Evolutionary conservation across 2,329 filamentous ascomycete species (phyloP), one percentile per base, ranked within the genome.

Genomic region (Hymenoscyphus scutula): DNA sequence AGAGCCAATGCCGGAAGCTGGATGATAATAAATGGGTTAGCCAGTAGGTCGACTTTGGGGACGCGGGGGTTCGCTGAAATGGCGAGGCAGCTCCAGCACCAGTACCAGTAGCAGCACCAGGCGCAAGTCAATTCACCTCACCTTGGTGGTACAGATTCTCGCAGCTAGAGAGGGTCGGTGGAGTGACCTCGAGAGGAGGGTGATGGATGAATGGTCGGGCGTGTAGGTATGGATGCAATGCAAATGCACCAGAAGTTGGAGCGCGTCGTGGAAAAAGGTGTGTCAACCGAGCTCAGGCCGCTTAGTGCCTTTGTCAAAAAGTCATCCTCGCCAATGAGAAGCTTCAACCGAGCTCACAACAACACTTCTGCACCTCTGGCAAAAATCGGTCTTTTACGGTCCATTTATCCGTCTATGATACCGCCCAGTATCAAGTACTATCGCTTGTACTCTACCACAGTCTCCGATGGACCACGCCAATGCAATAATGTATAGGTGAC

Each of bases 121-220:
- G n/a, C n/a, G 41, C 41, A 45, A 19, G 41, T n/a, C 41, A 45
- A 45, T 48, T n/a, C n/a, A n/a, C n/a, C n/a, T 48, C 41, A 48
- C 41, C 41, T 48, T 48, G 41, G 41, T 48, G 41, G 41, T 48
- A 48, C 41, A 45, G 30, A 34, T 10, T 34, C 7, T 17, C 1
- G n/a, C 11, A 48, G n/a, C 7, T 8, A 17, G n/a, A 48, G 41
- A 48, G 41, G 19, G 41, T n/a, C n/a, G 41, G 41, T 48, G 41
- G 41, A 48, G 41, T 25, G 41, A 48, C 41, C 41, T 48, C 23
- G 41, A 17, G 4, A 17, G 41, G 41, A 23, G n/a, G 37, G 17
- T 41, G 37, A 34, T 34, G n/a, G 38, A 19, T 41, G 38, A 19
- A 41, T 41, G 38, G 38, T 41, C 17, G 11, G 17, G 37, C 37